Conservation (phyloP, 1,284 basidiomycete species). For the Ceratobasidium theobromae region DNA sequence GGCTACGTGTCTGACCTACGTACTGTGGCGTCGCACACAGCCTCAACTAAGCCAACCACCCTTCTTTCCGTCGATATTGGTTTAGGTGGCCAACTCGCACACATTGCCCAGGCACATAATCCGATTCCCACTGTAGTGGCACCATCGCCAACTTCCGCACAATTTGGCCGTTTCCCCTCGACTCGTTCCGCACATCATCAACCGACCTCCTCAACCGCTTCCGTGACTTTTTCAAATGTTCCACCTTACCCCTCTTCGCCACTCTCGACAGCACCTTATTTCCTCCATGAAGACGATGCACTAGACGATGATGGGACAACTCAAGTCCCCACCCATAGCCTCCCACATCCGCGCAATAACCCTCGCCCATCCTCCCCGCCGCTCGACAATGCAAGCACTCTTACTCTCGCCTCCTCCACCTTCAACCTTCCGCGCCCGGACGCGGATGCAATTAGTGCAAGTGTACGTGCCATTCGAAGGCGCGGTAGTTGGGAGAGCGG, state of each 20-base stretch:
- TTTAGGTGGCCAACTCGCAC: constrained; percentile 63
- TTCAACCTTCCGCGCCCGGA: constrained; percentile 68
- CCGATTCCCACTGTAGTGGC: constrained; percentile 44
- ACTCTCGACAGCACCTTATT: constrained; percentile 21
- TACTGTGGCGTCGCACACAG: constrained; percentile 68
- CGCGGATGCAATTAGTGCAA: constrained; percentile 66
- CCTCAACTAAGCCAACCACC: constrained; percentile 94
- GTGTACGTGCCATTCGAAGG: constrained; percentile 74
- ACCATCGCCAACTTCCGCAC: constrained; percentile 30
- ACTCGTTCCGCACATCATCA: constrained; percentile 55
- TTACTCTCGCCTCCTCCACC: constrained; percentile 91
- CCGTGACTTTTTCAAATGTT: constrained; percentile 65
- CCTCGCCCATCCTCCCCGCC: constrained; percentile 89
- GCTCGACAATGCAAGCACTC: constrained; percentile 84
- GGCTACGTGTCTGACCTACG: constrained; percentile 52
- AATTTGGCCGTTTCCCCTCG: constrained; percentile 45
- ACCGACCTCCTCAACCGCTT: constrained; percentile 59
- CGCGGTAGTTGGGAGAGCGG: constrained; percentile 84
- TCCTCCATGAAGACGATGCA: constrained; percentile 26
- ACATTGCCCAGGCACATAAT: constrained; percentile 75
- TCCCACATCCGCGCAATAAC: constrained; percentile 92
- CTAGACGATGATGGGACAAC: constrained; percentile 42
- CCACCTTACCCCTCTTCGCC: constrained; percentile 25
- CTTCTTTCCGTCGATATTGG: constrained; percentile 83
- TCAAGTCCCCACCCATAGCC: constrained; percentile 84